Evolutionary conservation across 768 basidiomycete species (phyloP).

Genomic region (Xerocomellus chrysenteron): DNA sequence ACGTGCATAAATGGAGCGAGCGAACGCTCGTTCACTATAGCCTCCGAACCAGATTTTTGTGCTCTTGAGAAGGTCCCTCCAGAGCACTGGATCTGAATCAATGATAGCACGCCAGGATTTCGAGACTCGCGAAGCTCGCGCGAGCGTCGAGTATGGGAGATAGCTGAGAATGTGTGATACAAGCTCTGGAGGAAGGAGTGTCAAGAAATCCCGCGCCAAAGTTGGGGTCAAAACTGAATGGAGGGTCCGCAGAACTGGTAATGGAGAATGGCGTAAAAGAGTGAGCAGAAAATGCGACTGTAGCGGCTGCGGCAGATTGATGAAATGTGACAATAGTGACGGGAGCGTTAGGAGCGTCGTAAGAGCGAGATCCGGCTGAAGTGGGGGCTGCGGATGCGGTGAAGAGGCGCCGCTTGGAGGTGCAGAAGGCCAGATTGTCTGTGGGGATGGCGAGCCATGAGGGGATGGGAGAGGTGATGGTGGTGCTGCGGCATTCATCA

Average conservation of each 20-base stretch:
- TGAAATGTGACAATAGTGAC: slow-evolving; percentile 77
- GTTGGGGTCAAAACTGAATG: slow-evolving; percentile 88
- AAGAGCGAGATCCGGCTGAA: slow-evolving; percentile 80
- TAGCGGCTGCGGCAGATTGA: slow-evolving; percentile 70
- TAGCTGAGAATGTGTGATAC: slow-evolving; percentile 85
- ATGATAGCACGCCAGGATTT: slow-evolving; percentile 89
- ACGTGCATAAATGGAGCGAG: slow-evolving; percentile 64
- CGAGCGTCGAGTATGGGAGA: slow-evolving; percentile 79
- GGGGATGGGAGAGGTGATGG: slow-evolving; percentile 85
- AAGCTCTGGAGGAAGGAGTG: slow-evolving; percentile 88
- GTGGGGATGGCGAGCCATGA: slow-evolving; percentile 77
- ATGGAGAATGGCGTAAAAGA: slow-evolving; percentile 85
- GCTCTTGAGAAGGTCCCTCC: slow-evolving; percentile 81
- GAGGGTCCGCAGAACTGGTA: slow-evolving; percentile 86
- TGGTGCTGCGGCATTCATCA: slow-evolving; percentile 71
- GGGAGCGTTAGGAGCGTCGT: slow-evolving; percentile 87
- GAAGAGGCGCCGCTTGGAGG: slow-evolving; percentile 79
- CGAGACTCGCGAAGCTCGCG: slow-evolving; percentile 86
- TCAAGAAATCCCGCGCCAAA: slow-evolving; percentile 91
- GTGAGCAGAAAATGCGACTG: slow-evolving; percentile 95
- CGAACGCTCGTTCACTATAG: slow-evolving; percentile 79
- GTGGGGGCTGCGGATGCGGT: slow-evolving; percentile 63
- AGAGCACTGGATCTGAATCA: slow-evolving; percentile 86
- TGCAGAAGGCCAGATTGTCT: slow-evolving; percentile 76
- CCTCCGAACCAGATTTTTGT: slow-evolving; percentile 91